phyloP scores from a whole-genome alignment of 2,329 filamentous ascomycete genomes.

The Didymosphaeria variabile region DNA sequence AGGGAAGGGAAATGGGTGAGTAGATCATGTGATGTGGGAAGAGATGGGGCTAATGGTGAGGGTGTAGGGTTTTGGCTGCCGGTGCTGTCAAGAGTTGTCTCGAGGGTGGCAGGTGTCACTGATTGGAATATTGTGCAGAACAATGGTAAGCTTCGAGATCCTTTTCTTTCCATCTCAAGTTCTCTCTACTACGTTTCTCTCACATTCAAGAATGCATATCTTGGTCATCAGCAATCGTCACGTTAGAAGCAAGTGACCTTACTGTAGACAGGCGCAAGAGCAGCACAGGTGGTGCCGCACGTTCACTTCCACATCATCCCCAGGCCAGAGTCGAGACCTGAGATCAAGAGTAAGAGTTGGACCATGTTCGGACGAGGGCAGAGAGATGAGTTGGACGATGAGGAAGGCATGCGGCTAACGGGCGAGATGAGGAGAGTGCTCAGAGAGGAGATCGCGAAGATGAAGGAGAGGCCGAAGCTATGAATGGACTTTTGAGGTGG shows the following conservation, averaged over 20 bases:
- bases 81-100: slow-evolving; percentile 75
- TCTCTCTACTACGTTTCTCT: slow-evolving; percentile 11
- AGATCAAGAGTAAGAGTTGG: slow-evolving; percentile 70
- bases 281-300: slow-evolving; percentile 91
- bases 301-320: slow-evolving; percentile 96
- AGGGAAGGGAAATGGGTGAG: slow-evolving; percentile 72
- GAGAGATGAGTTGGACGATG: slow-evolving; percentile 78
- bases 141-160: slow-evolving; percentile 70
- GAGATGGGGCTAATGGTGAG: neutral
- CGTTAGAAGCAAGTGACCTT: too few relatives aligned
- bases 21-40: slow-evolving; percentile 28
- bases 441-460: slow-evolving; percentile 45
- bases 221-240: too few relatives aligned
- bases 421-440: slow-evolving; percentile 56
- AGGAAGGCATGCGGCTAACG: slow-evolving; percentile 71
- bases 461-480: slow-evolving; percentile 23
- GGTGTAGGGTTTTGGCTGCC: slow-evolving; percentile 66
- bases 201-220: neutral
- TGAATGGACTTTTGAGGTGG: neutral
- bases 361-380: slow-evolving; percentile 83
- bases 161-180: slow-evolving; percentile 23
- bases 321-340: slow-evolving; percentile 66
- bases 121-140: slow-evolving; percentile 99
- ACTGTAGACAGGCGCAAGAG: slow-evolving; percentile 68
- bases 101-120: slow-evolving; percentile 71